Evolutionary conservation across 495 filamentous ascomycete genomes (phyloP).

Genomic region (Pseudomonodictys pantanalensis): DNA sequence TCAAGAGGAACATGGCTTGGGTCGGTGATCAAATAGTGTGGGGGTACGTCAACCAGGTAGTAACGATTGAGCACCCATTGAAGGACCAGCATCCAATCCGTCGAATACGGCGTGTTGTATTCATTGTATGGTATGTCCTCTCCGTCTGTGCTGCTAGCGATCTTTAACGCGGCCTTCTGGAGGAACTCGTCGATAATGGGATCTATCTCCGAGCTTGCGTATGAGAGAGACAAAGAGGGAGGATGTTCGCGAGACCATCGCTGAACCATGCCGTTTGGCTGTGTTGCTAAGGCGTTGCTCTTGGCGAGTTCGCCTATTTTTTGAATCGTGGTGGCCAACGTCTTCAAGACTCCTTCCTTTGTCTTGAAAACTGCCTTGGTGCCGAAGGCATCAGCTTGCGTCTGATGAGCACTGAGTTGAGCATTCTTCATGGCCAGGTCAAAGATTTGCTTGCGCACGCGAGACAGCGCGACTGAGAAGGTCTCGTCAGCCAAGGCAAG

Average conservation of each 20-base stretch:
- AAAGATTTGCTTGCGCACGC: constrained; percentile 3
- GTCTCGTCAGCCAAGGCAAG: constrained; percentile 42
- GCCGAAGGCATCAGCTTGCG: not conserved
- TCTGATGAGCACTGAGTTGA: too few species aligned
- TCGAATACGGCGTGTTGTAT: not conserved
- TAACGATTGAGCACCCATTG: constrained; percentile 10
- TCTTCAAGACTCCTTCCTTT: not conserved
- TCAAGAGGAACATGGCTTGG: constrained; percentile 39
- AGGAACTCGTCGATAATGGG: not conserved
- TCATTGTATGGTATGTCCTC: constrained; percentile 10
- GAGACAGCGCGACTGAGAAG: not conserved
- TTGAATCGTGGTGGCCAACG: not conserved
- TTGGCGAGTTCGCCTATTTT: not conserved
- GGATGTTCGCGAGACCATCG: too few species aligned
- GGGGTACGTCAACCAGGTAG: constrained; percentile 9
- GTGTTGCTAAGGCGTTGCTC: not conserved
- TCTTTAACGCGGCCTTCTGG: not conserved
- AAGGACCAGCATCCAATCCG: constrained; percentile 12
- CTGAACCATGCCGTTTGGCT: not conserved
- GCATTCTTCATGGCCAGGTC: not conserved
- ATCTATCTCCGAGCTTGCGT: not conserved
- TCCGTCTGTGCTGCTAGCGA: not conserved
- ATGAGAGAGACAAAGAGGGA: too few species aligned
- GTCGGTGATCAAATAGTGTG: constrained; percentile 24
- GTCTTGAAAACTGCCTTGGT: not conserved